Evolutionary conservation across 2,329 filamentous ascomycete species (phyloP).

Genomic region (Trichophyton simii): DNA sequence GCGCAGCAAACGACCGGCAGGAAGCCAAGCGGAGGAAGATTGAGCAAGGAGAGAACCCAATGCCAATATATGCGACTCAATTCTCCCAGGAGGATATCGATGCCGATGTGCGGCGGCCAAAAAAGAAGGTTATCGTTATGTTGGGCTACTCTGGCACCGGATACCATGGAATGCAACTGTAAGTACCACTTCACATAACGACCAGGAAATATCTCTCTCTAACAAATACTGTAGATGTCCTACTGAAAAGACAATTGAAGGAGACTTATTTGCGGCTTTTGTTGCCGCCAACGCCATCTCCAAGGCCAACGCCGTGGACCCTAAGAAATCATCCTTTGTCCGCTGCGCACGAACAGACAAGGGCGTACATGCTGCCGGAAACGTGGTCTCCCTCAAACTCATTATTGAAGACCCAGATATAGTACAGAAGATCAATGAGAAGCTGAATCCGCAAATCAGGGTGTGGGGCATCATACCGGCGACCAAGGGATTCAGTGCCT

Average conservation of each 20-base stretch:
- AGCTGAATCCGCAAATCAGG: slow-evolving; percentile 76
- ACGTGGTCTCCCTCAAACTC: slow-evolving; percentile 87
- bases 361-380: slow-evolving; percentile 90
- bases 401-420: slow-evolving; percentile 86
- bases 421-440: slow-evolving; percentile 78
- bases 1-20: slow-evolving; percentile 39
- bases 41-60: slow-evolving; percentile 33
- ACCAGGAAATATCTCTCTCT: background rate
- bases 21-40: slow-evolving; percentile 45
- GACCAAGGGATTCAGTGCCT: slow-evolving; percentile 84
- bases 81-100: slow-evolving; percentile 74
- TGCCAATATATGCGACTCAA: slow-evolving; percentile 43
- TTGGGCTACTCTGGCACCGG: slow-evolving; percentile 93
- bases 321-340: slow-evolving; percentile 87
- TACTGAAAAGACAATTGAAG: slow-evolving; percentile 83
- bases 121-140: slow-evolving; percentile 91
- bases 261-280: slow-evolving; percentile 85
- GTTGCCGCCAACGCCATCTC: slow-evolving; percentile 85
- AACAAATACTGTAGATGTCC: slow-evolving; percentile 28
- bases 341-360: slow-evolving; percentile 95
- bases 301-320: slow-evolving; percentile 92
- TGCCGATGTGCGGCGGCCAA: slow-evolving; percentile 73
- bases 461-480: slow-evolving; percentile 90
- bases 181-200: slow-evolving; percentile 9
- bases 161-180: slow-evolving; percentile 94